These are phyloP conservation scores for Paramyrothecium sp. DNA, from an alignment of 2,329 filamentous ascomycete species.

Conservation along the genomic window DNA sequence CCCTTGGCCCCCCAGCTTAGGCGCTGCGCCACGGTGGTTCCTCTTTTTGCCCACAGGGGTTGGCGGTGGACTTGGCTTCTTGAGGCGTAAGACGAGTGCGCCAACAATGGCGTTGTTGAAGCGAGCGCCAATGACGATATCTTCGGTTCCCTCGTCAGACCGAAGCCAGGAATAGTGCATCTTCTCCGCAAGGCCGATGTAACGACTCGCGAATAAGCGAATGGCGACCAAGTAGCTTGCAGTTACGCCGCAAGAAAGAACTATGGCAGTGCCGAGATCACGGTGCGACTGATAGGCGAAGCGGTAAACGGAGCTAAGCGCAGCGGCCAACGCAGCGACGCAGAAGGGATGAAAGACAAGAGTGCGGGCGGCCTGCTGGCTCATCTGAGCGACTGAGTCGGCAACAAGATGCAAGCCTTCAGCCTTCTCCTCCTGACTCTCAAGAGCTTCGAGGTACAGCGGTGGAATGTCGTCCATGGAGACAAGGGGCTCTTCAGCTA, in stretches of 20 bases:
- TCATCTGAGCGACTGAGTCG: conserved; percentile 81
- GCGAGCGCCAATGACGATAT: conserved; percentile 63
- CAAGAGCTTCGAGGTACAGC: conserved; percentile 60
- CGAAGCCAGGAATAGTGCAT: conserved; percentile 62
- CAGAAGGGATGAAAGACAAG: conserved; percentile 63
- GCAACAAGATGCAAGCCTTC: conserved; percentile 72
- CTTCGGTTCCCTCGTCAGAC: conserved; percentile 40
- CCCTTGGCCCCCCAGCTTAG: conserved; percentile 57
- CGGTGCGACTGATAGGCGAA: conserved; percentile 41
- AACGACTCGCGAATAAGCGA: conserved; percentile 58
- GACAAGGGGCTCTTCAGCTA: conserved; percentile 36
- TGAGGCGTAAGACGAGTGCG: conserved; percentile 66
- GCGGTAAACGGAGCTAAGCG: conserved; percentile 44
- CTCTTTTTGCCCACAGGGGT: conserved; percentile 27
- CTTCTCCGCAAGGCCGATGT: conserved; percentile 61
- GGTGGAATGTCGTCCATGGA: conserved; percentile 54
- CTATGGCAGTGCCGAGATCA: conserved; percentile 55
- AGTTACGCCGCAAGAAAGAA: conserved; percentile 58
- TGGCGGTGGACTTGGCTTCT: conserved; percentile 31
- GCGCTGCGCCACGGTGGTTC: conserved; percentile 36
- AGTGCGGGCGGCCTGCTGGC: conserved; percentile 61
- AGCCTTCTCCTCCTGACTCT: conserved; percentile 57
- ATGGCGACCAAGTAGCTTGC: conserved; percentile 64
- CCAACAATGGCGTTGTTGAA: conserved; percentile 70
- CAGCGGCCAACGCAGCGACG: conserved; percentile 43